Evolutionary conservation across 305 asterid genomes (phyloP), one percentile per base, ranked within the genome.

Genomic region (Fraxinus ornus): DNA sequence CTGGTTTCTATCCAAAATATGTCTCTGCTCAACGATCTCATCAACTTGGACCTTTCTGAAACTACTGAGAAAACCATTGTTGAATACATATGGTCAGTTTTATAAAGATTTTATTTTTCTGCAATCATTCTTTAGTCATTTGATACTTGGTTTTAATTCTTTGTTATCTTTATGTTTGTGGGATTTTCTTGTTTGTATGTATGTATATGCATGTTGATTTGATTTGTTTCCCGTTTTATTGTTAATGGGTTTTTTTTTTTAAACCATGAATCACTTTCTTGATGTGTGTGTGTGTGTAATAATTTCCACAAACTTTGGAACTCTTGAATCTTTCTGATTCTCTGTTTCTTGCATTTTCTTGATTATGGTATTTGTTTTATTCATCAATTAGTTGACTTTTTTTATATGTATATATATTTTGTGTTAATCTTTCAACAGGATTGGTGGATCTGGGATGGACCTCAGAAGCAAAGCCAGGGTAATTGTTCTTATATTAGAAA

Each of bases 391-490:
- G n/a, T 66, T 1, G 22, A 44, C 6, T 39, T 64, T 41, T 28
- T 13, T 74, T 8, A 39, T 80, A 19, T 78, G 12, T 79, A 22
- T 49, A 9, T 75, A 22, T 64, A 19, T 81, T 74, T 75, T 86
- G 78, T 74, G 60, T 55, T 24, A 30, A 81, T 83, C 33, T 41
- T 83, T 85, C 81, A 81, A 75, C 89, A 94, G 98, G 97, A 91
- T 94, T 77, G 98, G 95, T 85, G 98, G 98, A 90, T 87, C 95
- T 79, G 98, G 97, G 0, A 85, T 93, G 92, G 97, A 91, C 83
- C 85, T 94, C n/a, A 90, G 98, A 72, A 94, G 98, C 92, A 94
- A 94, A 84, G 96, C 93, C 82, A 90, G 97, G 90, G 97, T 94
- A 90, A 88, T 73, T 81, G 22, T 72, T 70, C n/a, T 21, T 10